Evolutionary conservation across 495 filamentous ascomycete genomes (phyloP), one percentile per base, ranked within the genome.

Genomic region (Cercophora scortea): DNA sequence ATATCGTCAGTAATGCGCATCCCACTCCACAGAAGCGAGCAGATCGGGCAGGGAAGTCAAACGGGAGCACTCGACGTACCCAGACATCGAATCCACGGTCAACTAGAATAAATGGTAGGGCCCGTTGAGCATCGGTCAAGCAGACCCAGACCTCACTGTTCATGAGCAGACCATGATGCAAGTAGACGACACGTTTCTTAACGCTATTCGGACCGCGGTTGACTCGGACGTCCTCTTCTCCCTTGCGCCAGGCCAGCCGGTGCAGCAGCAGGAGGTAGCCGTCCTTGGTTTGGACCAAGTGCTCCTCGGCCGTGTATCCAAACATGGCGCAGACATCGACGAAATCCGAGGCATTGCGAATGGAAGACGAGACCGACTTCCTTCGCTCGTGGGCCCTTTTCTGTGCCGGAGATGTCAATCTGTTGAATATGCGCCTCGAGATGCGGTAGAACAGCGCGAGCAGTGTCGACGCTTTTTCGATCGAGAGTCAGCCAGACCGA

Each of bases 121-220:
- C 88, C 50, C 90, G 78, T 67, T 95, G 80, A 56, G 82, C 84
- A 45, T 98, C 90, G 4, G 92, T 91, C 60, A 89, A 71, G 64
- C 89, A 94, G 16, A 96, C 88, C 93, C 93, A 98, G 17, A 97
- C 93, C 71, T 98, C 93, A 67, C 90, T 96, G 67, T 95, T 96
- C 93, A 98, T 98, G 52, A 98, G 76, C 49, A 98, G 76, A 18
- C 93, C 93, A 69, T 98, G 93, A 68, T 98, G 93, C 55, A 98
- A 73, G 67, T 97, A 98, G 8, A 95, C 86, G 9, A 96, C 88
- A 52, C 84, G 87, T 71, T 95, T 96, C 68, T 76, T 78, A 13
- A 87, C 54, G 60, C 85, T 84, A n/a, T 74, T 66, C 3, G 81
- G 70, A 3, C 89, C 87, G 40, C 79, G 71, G 62, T 95, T 95